Evolutionary conservation across 2,329 filamentous ascomycete genomes (phyloP), one percentile per base, ranked within the genome.

Genomic region (Cucurbitaria berberidis): DNA sequence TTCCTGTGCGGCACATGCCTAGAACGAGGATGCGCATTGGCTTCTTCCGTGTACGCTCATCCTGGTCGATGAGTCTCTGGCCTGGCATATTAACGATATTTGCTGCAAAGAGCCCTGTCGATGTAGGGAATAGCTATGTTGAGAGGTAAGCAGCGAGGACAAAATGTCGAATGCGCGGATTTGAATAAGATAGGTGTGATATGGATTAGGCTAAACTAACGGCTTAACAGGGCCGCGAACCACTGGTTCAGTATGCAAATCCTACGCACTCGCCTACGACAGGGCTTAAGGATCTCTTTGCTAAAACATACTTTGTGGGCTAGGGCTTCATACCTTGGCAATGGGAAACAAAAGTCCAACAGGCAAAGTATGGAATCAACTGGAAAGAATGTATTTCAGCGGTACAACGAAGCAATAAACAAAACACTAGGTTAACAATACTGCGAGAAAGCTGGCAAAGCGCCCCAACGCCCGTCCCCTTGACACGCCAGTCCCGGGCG

Each of bases 1-100:
- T 90, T 67, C 88, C 88, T 8, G 88, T 91, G 58, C 88, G 82
- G 49, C 86, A 86, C 16, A 90, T 80, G 40, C 88, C 88, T 0
- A 91, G 81, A 41, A 87, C 83, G 29, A 91, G 83, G 41, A 91
- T 85, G 70, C 85, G 85, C 88, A 91, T 90, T 29, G 88, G 88
- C 45, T 89, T 86, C 27, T 79, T 83, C 50, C 88, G 85, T 53
- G 80, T 82, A 73, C 86, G 87, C 78, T 86, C 77, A 61, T 85
- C 80, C 44, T 85, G 80, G 74, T 91, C 85, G 72, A 90, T 88
- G 67, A 61, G 48, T 34, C 67, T 53, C 21, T 47, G 54, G 47
- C 15, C 9, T 16, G 64, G 27, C 55, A 60, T 52, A 29, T 39
- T 32, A 38, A 26, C n/a, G 16, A 42, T 10, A 18, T 22, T 2